Evolutionary conservation across 192 early-diverging fungal species (phyloP).

Genomic region (Allomyces javanicus): DNA sequence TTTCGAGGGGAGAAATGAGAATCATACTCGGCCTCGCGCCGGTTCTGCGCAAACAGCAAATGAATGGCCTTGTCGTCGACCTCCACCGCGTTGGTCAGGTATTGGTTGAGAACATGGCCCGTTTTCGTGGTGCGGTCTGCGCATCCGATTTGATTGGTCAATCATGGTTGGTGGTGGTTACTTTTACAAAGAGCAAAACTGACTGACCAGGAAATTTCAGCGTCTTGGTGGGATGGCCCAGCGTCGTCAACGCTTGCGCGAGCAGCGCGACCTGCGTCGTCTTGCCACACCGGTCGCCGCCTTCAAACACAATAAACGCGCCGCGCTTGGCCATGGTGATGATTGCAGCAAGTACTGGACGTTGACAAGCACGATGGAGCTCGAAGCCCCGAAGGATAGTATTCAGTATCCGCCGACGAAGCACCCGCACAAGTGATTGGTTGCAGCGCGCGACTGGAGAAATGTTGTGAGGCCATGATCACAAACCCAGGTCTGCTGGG

Average conservation of each 20-base stretch:
- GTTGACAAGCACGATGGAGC: no score
- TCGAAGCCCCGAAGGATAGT: no score
- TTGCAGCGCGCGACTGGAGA: no score
- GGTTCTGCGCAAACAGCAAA: slow-evolving; percentile 85
- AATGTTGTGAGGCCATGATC: no score
- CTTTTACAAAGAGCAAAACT: slow-evolving; percentile 2
- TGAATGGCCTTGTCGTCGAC: slow-evolving; percentile 73
- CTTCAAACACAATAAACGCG: slow-evolving; percentile 79
- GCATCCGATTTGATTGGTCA: neutral
- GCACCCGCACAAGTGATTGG: no score
- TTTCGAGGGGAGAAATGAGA: slow-evolving; percentile 2
- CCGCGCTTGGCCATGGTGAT: slow-evolving; percentile 34
- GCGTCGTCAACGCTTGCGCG: slow-evolving; percentile 26
- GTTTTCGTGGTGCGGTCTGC: slow-evolving; percentile 71
- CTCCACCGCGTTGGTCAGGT: slow-evolving; percentile 46
- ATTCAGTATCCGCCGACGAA: no score
- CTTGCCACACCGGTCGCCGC: slow-evolving; percentile 85
- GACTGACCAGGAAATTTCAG: slow-evolving; percentile 64
- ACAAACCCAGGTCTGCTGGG: no score
- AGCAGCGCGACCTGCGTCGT: slow-evolving; percentile 64
- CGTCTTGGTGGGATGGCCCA: slow-evolving; percentile 25
- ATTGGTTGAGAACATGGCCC: slow-evolving; percentile 74
- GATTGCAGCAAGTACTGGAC: neutral
- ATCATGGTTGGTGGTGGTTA: slow-evolving; percentile 1
- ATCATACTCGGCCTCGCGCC: slow-evolving; percentile 74